Conservation (phyloP, 1,139 yeast species). For the Saccharomyces hybrid region DNA sequence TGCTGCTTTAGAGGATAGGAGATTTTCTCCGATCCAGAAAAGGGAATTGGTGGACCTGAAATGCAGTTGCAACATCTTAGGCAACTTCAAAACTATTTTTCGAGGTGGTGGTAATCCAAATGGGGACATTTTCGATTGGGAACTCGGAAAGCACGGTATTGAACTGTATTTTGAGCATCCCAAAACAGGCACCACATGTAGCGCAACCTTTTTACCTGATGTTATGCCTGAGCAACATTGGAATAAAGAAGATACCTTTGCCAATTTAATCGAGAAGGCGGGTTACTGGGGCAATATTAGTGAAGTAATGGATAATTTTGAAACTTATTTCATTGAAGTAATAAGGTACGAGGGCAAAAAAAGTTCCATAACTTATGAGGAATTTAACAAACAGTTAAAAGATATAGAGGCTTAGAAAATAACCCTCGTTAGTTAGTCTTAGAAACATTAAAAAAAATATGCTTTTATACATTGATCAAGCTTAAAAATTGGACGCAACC, state of each 20-base stretch:
- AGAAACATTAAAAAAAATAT: too few relatives aligned
- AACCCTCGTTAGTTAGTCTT: background rate
- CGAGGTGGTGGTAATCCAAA: constrained; percentile 6
- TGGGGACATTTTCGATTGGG: constrained; percentile 54
- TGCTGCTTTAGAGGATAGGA: constrained; percentile 68
- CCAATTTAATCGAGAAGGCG: constrained; percentile 66
- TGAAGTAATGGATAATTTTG: constrained; percentile 21
- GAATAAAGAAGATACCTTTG: constrained; percentile 65
- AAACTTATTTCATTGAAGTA: constrained; percentile 26
- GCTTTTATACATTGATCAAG: too few relatives aligned
- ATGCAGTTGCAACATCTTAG: constrained; percentile 34
- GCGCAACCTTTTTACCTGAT: constrained; percentile 84
- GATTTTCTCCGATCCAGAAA: constrained; percentile 61
- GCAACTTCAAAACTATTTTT: constrained; percentile 25
- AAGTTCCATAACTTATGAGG: constrained; percentile 21
- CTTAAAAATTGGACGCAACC: constrained; percentile 26
- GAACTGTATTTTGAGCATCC: constrained; percentile 42
- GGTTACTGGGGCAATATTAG: constrained; percentile 17
- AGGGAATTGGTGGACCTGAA: constrained; percentile 47
- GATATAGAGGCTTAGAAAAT: background rate
- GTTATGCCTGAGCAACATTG: constrained; percentile 89
- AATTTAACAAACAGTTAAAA: constrained; percentile 13
- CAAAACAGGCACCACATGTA: constrained; percentile 33
- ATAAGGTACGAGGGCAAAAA: constrained; percentile 29
- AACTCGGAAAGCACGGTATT: constrained; percentile 75